A percentile compares a stretch with the other conserved stretches of the same genome.
These are phyloP conservation scores for Fraxinus latifolia DNA, from an alignment of 305 asterid genomes.

Conservation along the genomic window DNA sequence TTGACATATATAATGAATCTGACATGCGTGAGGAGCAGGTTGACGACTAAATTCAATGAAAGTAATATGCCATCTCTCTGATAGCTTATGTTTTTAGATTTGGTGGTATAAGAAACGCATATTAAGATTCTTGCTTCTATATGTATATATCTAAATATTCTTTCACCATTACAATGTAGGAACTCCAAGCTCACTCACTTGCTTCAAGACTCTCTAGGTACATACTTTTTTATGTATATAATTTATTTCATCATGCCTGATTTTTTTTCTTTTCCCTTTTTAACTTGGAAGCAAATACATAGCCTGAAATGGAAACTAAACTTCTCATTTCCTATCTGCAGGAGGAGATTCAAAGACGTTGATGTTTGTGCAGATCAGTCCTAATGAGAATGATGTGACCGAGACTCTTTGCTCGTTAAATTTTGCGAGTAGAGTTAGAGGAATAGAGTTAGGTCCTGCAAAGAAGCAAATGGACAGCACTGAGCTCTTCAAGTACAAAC, in stretches of 20 bases:
- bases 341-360: slow-evolving; percentile 95
- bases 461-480: slow-evolving; percentile 81
- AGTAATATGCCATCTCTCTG: too few species aligned
- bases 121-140: not conserved
- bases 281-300: not conserved
- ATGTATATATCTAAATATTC: slow-evolving; percentile 6
- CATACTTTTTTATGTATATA: not conserved
- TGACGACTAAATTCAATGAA: not conserved
- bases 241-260: not conserved
- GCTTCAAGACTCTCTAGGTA: slow-evolving; percentile 99
- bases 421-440: slow-evolving; percentile 93
- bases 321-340: slow-evolving; percentile 26
- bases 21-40: not conserved
- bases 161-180: slow-evolving; percentile 42
- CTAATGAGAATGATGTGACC: slow-evolving; percentile 70
- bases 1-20: not conserved
- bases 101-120: not conserved
- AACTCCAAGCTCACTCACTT: slow-evolving; percentile 97
- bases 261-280: not conserved
- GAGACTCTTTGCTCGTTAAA: slow-evolving; percentile 93
- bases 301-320: not conserved
- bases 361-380: slow-evolving; percentile 98
- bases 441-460: slow-evolving; percentile 93
- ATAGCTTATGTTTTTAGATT: not conserved
- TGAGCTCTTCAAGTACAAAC: slow-evolving; percentile 81